Evolutionary conservation across 164 flowering plant species (phyloP), one percentile per base, ranked within the genome.

Genomic region (Vitis rupestris): DNA sequence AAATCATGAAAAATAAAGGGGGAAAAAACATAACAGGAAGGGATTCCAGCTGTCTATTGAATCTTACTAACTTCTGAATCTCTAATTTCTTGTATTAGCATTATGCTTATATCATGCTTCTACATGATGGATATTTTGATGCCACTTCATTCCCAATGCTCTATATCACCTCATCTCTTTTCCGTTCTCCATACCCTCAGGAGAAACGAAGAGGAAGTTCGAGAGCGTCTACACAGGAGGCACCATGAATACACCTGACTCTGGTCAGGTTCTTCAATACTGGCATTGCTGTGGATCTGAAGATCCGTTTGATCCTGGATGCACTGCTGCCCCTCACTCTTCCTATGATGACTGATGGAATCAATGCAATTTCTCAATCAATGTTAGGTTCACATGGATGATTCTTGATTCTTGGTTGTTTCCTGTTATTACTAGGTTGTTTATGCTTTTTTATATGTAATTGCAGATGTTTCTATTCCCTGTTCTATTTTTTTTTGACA

Each of bases 221-320:
- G 99, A 92, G 76, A 95, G 99, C 66, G 99, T 90, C 1, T 78
- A 91, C 79, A 59, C 70, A 0, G 99, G 98, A 50, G 98, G 98
- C 16, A 92, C 98, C 48, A 86, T 93, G 97, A 69, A 77, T 62
- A 88, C 97, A 23, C 94, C 98, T 0, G 87, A 88, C 50, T 83
- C 92, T 0, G 99, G 97, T 58, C 73, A 75, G 79, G 88, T 92
- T 72, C 72, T 84, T 31, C 93, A 95, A 53, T 95, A 95, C 68
- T 95, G 99, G 99, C 98, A 95, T 78, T 95, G 98, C 67, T 95
- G 99, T 77, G 98, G 93, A 0, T 91, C 97, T 66, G 99, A 94
- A 81, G 97, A 94, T 83, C 98, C 97, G 8, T 91, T 87, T 75
- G 92, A 92, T 59, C 82, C 89, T 16, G 99, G 99, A 11, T 95